Evolutionary conservation across 768 basidiomycete species (phyloP).

Genomic region (Pulveroboletus sp.): DNA sequence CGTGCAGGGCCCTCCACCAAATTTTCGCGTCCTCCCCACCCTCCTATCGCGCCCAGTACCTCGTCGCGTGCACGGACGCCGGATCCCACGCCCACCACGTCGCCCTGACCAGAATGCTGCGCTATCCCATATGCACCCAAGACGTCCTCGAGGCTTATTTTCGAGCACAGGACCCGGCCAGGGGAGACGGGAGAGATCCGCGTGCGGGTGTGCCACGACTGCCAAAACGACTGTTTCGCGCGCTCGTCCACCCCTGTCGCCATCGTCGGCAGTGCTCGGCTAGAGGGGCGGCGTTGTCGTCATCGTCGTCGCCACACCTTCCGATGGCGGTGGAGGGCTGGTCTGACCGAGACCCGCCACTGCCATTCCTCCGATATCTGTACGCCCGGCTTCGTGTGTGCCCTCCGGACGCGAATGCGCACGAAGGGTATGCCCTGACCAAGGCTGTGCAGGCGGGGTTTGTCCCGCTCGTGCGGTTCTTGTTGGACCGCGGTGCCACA

Average conservation of each 20-base stretch:
- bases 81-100: constrained; percentile 10
- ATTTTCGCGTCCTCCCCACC: constrained; percentile 54
- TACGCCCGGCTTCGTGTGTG: constrained; percentile 39
- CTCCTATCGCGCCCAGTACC: constrained; percentile 62
- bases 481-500: constrained; percentile 69
- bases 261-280: no score
- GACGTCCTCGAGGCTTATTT: constrained; percentile 46
- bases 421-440: constrained; percentile 78
- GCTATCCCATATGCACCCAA: constrained; percentile 36
- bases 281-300: no score
- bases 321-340: constrained; percentile 24
- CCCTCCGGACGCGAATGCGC: constrained; percentile 53
- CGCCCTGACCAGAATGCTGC: constrained; percentile 45
- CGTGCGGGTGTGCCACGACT: constrained; percentile 39
- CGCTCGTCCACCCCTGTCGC: constrained; percentile 32
- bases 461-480: constrained; percentile 58
- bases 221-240: constrained; percentile 64
- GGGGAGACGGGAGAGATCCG: neutral
- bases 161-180: constrained; percentile 3
- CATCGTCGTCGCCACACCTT: no score
- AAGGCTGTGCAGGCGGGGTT: constrained; percentile 69
- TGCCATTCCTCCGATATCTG: constrained; percentile 62
- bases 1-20: constrained; percentile 47
- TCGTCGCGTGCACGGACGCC: constrained; percentile 37
- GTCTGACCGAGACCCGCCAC: constrained; percentile 48